Base-by-base conservation (phyloP, 352 stramenopile genomes). In the Phytophthora rubi region DNA sequence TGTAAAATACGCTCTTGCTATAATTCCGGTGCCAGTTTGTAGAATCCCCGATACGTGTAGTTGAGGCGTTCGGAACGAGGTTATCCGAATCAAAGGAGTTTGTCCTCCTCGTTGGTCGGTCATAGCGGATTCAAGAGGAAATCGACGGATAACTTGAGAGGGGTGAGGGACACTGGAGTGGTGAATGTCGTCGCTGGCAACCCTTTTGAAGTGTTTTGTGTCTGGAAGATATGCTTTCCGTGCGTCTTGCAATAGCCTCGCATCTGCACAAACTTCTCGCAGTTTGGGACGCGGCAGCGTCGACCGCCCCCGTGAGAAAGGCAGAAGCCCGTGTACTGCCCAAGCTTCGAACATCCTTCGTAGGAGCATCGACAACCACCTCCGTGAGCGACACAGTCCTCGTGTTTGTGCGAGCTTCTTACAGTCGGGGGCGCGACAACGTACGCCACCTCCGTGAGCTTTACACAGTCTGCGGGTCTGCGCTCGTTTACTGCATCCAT, bases 231-330 rank as follows among this genome's bases (percentile, higher is more conserved):
- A 18, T 52, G 4, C 66, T 89, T 92, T 3, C 77, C 82, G 62
- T 93, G 83, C 26, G 78, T 79, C 66, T 93, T 93, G 73, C 86
- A 93, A 37, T 82, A 84, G 12, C 86, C 86, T 55, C 85, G 86
- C 48, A 89, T 68, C 57, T 93, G 83, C 9, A 83, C 87, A 58
- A 90, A 92, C 78, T 91, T 93, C 23, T 91, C 72, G 58, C 88
- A 95, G 56, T 78, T 74, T 8, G 73, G 61, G 13, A 89, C 73
- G 8, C 65, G 78, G 70, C 86, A 93, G 0, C 86, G 84, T 0
- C 82, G 83, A 0, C 83, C 85, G 33, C 85, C 85, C 44, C 82
- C 82, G 59, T 93, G 85, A 21, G 83, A 81, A 47, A 93, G 84
- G 67, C 85, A 93, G 59, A 85, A 90, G 5, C 81, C 83, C 32